Base-by-base conservation (phyloP, 441 rosid genomes). In the Macaranga tanarius region DNA sequence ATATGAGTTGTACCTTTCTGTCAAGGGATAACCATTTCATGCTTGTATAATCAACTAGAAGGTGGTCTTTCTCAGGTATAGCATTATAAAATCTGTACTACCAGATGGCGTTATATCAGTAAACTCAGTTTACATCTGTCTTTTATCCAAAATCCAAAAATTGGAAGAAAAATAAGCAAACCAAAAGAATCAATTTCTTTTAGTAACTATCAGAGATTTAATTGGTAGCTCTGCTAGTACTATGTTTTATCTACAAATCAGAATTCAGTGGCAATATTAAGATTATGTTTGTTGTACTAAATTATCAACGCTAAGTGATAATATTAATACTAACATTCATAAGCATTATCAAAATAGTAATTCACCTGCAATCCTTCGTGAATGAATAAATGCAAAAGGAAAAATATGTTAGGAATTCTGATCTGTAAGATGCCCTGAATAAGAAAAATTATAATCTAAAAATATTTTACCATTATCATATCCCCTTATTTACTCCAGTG, bases 41-140 rank as follows among this genome's bases (percentile, higher is more conserved):
- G 81, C 98, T 90, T 3, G 92, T 88, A 70, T 90, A 92, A 80
- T 92, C 98, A 20, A 87, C 81, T 0, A 92, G 83, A 74, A 92
- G 91, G 70, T 89, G 95, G 34, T 92, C 95, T 79, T 84, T 84
- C 56, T 84, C 86, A 2, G 75, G 80, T 69, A 82, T 89, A 60
- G 79, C 68, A 62, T 79, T 68, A 77, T 74, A 83, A 25, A 51
- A 40, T 84, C 78, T 23, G 67, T 85, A 63, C 83, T 87, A 38
- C 76, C 68, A 58, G 89, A 85, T 59, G 89, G 84, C 52, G 85
- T 79, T 76, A 90, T 78, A 75, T 92, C 92, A 5, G 94, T 80
- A 79, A 92, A 92, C 85, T 90, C 96, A 47, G 96, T 86, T 79
- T 90, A 93, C 67, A 92, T 20, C 74, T 88, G 96, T 60, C 93